A percentile compares a stretch with the other conserved stretches of the same genome.
These are phyloP conservation scores for Malbranchea cinnamomea DNA, from an alignment of 2,329 filamentous ascomycete genomes.

Conservation along the genomic window DNA sequence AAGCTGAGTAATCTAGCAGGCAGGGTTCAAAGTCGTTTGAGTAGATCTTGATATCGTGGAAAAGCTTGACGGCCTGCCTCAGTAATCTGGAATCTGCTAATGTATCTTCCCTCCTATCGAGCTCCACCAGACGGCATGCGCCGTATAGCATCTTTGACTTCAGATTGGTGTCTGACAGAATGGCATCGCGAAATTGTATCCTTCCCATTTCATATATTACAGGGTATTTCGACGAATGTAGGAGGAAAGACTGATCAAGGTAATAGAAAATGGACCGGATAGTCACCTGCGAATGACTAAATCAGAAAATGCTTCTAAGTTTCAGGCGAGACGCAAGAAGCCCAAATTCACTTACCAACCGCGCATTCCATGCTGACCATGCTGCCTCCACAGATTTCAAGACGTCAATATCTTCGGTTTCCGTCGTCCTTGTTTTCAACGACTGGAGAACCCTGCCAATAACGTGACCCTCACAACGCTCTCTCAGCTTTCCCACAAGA, in stretches of 20 bases:
- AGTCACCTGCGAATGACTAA: too few relatives aligned
- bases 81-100: constrained; percentile 52
- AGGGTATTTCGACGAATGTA: constrained; percentile 52
- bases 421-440: constrained; percentile 40
- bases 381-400: constrained; percentile 44
- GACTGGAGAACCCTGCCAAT: constrained; percentile 39
- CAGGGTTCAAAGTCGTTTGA: constrained; percentile 61
- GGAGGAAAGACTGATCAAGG: constrained; percentile 75
- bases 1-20: constrained; percentile 52
- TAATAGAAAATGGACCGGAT: constrained; percentile 88
- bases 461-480: constrained; percentile 51
- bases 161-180: constrained; percentile 40
- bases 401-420: constrained; percentile 46
- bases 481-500: constrained; percentile 51
- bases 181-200: constrained; percentile 51
- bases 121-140: constrained; percentile 60
- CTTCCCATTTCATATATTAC: constrained; percentile 74
- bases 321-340: not conserved
- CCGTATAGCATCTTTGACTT: constrained; percentile 46
- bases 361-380: constrained; percentile 67
- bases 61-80: constrained; percentile 60
- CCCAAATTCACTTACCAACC: constrained; percentile 59
- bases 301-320: constrained; percentile 2
- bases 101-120: constrained; percentile 46
- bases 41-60: constrained; percentile 76